Conservation (phyloP, 345 rosid genomes). For the Gossypium herbaceum region DNA sequence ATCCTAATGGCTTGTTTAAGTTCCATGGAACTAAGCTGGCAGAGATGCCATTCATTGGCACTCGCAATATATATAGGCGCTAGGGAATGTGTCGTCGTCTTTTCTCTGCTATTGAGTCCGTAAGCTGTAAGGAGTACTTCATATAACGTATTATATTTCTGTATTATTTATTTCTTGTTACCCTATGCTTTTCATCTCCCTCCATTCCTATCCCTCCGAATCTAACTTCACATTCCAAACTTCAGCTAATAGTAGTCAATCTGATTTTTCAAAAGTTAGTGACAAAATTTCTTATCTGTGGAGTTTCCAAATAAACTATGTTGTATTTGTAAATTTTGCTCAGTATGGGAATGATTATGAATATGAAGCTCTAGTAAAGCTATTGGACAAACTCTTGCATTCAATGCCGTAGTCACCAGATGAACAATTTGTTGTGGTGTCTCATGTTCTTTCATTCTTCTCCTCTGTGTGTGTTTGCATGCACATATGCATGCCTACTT, state of each 20-base stretch:
- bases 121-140: conserved; percentile 27
- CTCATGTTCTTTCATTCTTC: conserved; percentile 43
- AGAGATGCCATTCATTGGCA: conserved; percentile 97
- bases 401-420: conserved; percentile 54
- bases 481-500: neutral
- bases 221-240: too few relatives aligned
- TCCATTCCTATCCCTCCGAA: too few relatives aligned
- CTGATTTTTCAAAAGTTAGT: neutral
- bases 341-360: conserved; percentile 75
- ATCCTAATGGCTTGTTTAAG: conserved; percentile 28
- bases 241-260: neutral
- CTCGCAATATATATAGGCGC: conserved; percentile 72
- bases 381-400: conserved; percentile 64
- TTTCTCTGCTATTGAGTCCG: conserved; percentile 61
- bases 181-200: too few relatives aligned
- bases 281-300: neutral
- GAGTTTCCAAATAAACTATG: neutral
- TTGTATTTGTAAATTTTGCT: conserved; percentile 2
- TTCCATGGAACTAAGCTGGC: conserved; percentile 70
- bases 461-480: neutral
- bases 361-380: conserved; percentile 70
- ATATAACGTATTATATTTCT: too few relatives aligned
- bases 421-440: conserved; percentile 66
- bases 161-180: too few relatives aligned
- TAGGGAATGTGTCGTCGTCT: conserved; percentile 89